Percentiles rank a stretch among this genome's conserved stretches.
These are phyloP conservation scores for Erodium maritimum DNA, from an alignment of 345 rosid species.

Conservation along the genomic window DNA sequence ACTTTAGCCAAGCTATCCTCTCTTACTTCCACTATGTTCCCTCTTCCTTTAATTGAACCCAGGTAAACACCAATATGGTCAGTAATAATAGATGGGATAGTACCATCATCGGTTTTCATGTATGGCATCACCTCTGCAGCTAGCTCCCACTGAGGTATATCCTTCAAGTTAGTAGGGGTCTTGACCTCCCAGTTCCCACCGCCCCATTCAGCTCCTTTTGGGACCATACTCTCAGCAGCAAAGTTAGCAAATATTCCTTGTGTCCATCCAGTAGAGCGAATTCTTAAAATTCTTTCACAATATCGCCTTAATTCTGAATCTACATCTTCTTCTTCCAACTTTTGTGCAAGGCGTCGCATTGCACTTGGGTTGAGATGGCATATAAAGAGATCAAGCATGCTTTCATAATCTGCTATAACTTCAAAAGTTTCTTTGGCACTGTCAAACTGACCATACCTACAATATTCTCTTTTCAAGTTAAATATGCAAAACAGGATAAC, in stretches of 20 bases:
- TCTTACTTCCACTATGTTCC: conserved; percentile 73
- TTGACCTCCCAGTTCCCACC: conserved; percentile 99
- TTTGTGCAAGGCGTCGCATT: conserved; percentile 94
- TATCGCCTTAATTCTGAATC: conserved; percentile 84
- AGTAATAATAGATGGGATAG: conserved; percentile 74
- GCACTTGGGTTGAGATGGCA: conserved; percentile 26
- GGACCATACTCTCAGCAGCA: conserved; percentile 99
- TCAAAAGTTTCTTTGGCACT: conserved; percentile 95
- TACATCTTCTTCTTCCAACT: conserved; percentile 78
- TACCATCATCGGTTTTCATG: conserved; percentile 91
- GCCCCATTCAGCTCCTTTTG: conserved; percentile 97
- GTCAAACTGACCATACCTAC: conserved; percentile 96
- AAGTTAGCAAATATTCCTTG: conserved; percentile 97
- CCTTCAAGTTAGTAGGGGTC: conserved; percentile 73
- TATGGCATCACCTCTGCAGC: conserved; percentile 98
- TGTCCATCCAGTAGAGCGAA: conserved; percentile 95
- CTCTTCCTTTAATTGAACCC: conserved; percentile 91
- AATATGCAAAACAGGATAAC: conserved; percentile 1
- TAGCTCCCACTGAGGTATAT: conserved; percentile 85
- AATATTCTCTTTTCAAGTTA: conserved; percentile 13
- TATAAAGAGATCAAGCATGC: conserved; percentile 88
- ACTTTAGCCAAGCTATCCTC: conserved; percentile 74
- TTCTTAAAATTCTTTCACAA: conserved; percentile 89
- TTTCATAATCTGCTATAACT: conserved; percentile 88
- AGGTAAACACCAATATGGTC: conserved; percentile 92